Base-by-base conservation (phyloP, 148 eudicot genomes). In the Rhododendron kiyosumense region DNA sequence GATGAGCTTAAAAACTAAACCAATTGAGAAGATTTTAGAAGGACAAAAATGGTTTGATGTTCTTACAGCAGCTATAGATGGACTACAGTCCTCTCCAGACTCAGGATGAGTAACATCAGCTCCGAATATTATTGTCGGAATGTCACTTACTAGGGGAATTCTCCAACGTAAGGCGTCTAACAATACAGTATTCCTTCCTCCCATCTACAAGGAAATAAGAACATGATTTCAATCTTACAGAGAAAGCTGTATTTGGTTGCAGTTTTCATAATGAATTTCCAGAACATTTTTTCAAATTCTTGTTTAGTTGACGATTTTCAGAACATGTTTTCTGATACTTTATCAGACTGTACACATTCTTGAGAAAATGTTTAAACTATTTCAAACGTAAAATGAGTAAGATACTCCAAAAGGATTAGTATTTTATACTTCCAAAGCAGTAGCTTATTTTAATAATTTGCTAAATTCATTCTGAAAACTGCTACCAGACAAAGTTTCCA, bases 61-160 rank as follows among this genome's bases (percentile, higher is more conserved):
- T 78, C 93, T 87, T 92, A 96, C 98, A 85, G 98, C 98, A 82
- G 98, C 98, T 83, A 96, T 96, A 51, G 98, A 96, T 84, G 98
- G 98, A 78, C 95, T 96, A 11, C 91, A 92, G 61, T 96, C 98
- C 89, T 96, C 98, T 89, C 98, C 98, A 26, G 88, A 88, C 86
- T 94, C 95, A 0, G 98, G 98, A 82, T 96, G 98, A 86, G 98
- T 96, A 1, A 96, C 98, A 91, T 96, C 98, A 85, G 98, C 98
- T 54, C 98, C 98, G 88, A 96, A 96, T 74, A 96, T 94, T 71
- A 96, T 96, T 10, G 98, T 96, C 9, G 98, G 98, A 59, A 89
- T 91, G 84, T 94, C 98, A 85, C 98, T 94, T 17, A 96, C 98
- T 88, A 94, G 88, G 36, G 98, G 98, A 78, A 96, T 92, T 86